Percentiles rank a stretch among this genome's conserved stretches.
phyloP scores from a whole-genome alignment of 129 eudicot genomes.

The Tagetes erecta region DNA sequence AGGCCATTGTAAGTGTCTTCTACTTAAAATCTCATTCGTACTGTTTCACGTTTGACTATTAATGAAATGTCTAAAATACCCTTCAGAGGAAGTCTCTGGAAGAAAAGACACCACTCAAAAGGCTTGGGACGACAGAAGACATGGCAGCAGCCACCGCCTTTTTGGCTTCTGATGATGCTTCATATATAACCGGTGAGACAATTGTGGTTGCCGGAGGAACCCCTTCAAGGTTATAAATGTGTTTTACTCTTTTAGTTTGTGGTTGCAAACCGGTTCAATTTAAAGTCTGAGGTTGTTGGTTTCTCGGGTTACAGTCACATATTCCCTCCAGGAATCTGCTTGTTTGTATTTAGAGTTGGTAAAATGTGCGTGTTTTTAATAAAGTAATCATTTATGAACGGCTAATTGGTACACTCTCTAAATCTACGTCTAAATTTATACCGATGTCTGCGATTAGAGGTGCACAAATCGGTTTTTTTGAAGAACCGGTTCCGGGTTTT shows the following conservation, averaged over 20 bases:
- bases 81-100: conserved; percentile 57
- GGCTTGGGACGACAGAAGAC: conserved; percentile 95
- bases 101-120: conserved; percentile 57
- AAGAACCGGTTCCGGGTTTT: too few relatives aligned
- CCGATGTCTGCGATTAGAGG: too few relatives aligned
- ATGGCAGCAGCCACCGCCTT: conserved; percentile 93
- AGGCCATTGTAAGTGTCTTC: conserved; percentile 46
- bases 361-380: not conserved
- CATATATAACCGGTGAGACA: conserved; percentile 93
- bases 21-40: not conserved
- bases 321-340: not conserved
- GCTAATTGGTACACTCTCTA: too few relatives aligned
- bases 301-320: not conserved
- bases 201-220: conserved; percentile 88
- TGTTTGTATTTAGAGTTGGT: not conserved
- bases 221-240: conserved; percentile 67
- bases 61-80: conserved; percentile 8
- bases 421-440: too few relatives aligned
- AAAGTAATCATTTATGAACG: not conserved
- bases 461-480: too few relatives aligned
- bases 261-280: not conserved
- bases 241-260: not conserved
- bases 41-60: not conserved
- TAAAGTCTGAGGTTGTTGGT: not conserved
- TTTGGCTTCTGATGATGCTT: conserved; percentile 93